Evolutionary conservation across 2,329 filamentous ascomycete species (phyloP).

Genomic region (Cercospora berteroae): DNA sequence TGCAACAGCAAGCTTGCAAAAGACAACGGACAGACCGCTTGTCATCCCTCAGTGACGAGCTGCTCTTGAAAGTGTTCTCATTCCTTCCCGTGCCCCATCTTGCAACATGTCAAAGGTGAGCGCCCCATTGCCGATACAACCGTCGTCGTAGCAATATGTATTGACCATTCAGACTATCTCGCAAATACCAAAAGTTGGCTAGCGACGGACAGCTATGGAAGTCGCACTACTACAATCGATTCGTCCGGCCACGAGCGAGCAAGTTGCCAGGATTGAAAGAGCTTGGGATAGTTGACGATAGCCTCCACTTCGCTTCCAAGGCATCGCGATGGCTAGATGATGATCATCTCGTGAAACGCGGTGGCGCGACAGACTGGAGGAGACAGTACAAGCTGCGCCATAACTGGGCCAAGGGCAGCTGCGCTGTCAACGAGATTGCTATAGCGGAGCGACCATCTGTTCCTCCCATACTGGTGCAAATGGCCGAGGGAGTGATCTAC

Average conservation of each 20-base stretch:
- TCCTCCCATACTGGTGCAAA: constrained; percentile 68
- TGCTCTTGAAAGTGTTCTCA: constrained; percentile 79
- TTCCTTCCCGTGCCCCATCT: constrained; percentile 70
- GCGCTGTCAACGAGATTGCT: constrained; percentile 74
- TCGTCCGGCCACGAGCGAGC: constrained; percentile 76
- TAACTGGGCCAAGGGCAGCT: constrained; percentile 85
- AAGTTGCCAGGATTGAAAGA: constrained; percentile 66
- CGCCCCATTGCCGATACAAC: not conserved
- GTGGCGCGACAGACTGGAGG: constrained; percentile 71
- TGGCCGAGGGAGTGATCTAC: constrained; percentile 73
- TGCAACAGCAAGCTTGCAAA: constrained; percentile 44
- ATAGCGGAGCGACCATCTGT: constrained; percentile 54
- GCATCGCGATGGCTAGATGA: constrained; percentile 63
- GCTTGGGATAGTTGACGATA: constrained; percentile 38
- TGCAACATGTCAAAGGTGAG: constrained; percentile 60
- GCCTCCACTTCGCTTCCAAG: constrained; percentile 53
- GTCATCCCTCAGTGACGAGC: constrained; percentile 77
- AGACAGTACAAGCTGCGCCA: constrained; percentile 81
- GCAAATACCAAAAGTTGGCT: constrained; percentile 68
- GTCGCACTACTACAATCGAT: constrained; percentile 79
- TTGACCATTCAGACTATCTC: constrained; percentile 64
- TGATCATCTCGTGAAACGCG: constrained; percentile 53
- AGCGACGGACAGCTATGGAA: constrained; percentile 90
- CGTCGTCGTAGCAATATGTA: constrained; percentile 16
- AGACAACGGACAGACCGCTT: constrained; percentile 58